Evolutionary conservation across 306 rosid genomes (phyloP), one percentile per base, ranked within the genome.

Genomic region (Coriaria nepalensis): DNA sequence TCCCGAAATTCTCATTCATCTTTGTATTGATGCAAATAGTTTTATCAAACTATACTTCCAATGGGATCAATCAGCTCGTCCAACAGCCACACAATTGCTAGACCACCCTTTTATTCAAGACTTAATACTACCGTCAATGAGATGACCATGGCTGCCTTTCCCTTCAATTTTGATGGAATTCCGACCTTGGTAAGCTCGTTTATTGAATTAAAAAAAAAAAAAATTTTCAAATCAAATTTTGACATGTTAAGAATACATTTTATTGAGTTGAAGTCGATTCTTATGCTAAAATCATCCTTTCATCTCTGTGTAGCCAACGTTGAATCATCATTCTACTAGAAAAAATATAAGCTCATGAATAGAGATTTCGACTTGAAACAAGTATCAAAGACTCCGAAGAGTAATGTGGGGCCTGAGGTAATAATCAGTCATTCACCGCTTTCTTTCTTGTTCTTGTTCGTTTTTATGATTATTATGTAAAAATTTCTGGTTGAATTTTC

Each of bases 1-100:
- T 68, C 98, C 98, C 36, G 85, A 79, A 51, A 90, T 90, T 54
- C 98, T 95, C 4, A 95, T 81, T 57, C 64, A 68, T 71, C 98
- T 90, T 57, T 90, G 95, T 6, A 42, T 50, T 10, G 95, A 90
- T 42, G 98, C 94, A 34, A 90, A 75, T 62, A 62, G 39, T 60
- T 85, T 90, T 57, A 79, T 90, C 65, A 78, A 69, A 56, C 60
- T 41, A 51, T 90, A 95, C 65, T 75, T 90, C 77, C 84, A 85
- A 56, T 75, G 98, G 63, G 86, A 85, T 44, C 98, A 94, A 6
- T 71, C 47, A 8, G 71, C 75, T 53, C 95, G 98, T 45, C 98
- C 98, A 7, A 47, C 81, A 13, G 95, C 98, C n/a, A 49, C 68
- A 13, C 10, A 49, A 33, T 61, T 90, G 37, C 70, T 85, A 52